Evolutionary conservation across 192 early-diverging fungal genomes (phyloP).

Genomic region (Coemansia sp.): DNA sequence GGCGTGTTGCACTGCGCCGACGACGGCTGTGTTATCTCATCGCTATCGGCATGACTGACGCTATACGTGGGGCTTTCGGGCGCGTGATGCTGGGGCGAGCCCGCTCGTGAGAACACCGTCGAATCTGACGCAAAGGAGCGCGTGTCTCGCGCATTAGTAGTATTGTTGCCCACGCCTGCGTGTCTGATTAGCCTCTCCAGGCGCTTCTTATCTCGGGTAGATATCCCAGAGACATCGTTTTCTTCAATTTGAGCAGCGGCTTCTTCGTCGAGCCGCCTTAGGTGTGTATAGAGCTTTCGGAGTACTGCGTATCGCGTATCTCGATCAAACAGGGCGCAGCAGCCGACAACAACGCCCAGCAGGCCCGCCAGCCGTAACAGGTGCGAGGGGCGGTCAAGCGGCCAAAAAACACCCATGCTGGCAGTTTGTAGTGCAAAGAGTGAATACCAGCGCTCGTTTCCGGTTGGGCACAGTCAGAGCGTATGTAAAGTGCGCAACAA

Average conservation of each 20-base stretch:
- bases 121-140: conserved; percentile 51
- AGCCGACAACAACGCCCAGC: conserved; percentile 35
- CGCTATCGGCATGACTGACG: background rate
- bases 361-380: conserved; percentile 24
- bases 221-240: background rate
- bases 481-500: background rate
- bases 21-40: conserved; percentile 14
- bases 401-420: conserved; percentile 50
- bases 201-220: conserved; percentile 3
- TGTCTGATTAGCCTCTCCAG: conserved; percentile 5
- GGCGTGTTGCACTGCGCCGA: conserved; percentile 34
- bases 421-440: background rate
- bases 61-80: background rate
- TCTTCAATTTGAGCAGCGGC: conserved; percentile 32
- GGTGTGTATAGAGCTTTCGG: conserved; percentile 29
- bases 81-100: conserved; percentile 19
- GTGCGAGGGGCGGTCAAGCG: conserved; percentile 22
- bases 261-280: conserved; percentile 31
- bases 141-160: conserved; percentile 29
- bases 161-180: background rate
- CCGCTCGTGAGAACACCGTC: conserved; percentile 45
- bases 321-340: conserved; percentile 41
- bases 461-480: background rate
- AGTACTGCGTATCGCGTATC: conserved; percentile 42
- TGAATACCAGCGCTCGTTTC: background rate